Evolutionary conservation across 2,329 filamentous ascomycete species (phyloP), one percentile per base, ranked within the genome.

Genomic region (Atkinsonella texensis): DNA sequence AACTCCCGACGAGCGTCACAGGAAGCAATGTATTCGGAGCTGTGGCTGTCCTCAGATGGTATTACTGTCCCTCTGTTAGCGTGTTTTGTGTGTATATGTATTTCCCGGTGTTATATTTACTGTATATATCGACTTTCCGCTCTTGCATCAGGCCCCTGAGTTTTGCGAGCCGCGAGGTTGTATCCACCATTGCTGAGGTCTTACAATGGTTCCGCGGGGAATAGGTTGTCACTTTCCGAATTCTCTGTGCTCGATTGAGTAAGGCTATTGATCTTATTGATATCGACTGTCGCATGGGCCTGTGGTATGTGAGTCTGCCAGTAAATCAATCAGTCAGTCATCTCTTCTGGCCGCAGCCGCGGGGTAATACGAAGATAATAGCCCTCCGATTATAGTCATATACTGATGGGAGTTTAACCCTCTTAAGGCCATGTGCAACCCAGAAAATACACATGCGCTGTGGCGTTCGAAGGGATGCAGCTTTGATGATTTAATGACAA

Each of bases 11-110:
- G 83, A 55, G 80, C 90, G 73, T 98, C 93, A 66, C 89, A 95
- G n/a, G 85, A 83, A 48, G 93, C 93, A 67, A 96, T 96, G 69
- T 98, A 98, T 72, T 98, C 93, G 59, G 91, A 97, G 59, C 91
- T 88, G 67, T 98, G 93, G 65, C 88, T 91, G 67, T 98, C 93
- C 78, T 97, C 93, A 35, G 91, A 96, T 0, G 93, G 93, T 7
- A 97, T 80, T 64, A 98, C 91, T 97, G 65, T 10, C 11, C 38
- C 15, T 13, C n/a, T 31, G 46, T 48, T 12, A 48, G 46, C 4
- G 31, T 18, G 8, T n/a, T 15, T 3, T 20, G 10, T 11, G 40
- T 5, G 12, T 2, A 32, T 7, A 18, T 32, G 32, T 13, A 8
- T 41, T 32, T 12, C 13, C 6, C 18, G 2, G 7, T 32, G 15